Evolutionary conservation across 768 basidiomycete genomes (phyloP).

Genomic region (Termitomyces eurrhizus): DNA sequence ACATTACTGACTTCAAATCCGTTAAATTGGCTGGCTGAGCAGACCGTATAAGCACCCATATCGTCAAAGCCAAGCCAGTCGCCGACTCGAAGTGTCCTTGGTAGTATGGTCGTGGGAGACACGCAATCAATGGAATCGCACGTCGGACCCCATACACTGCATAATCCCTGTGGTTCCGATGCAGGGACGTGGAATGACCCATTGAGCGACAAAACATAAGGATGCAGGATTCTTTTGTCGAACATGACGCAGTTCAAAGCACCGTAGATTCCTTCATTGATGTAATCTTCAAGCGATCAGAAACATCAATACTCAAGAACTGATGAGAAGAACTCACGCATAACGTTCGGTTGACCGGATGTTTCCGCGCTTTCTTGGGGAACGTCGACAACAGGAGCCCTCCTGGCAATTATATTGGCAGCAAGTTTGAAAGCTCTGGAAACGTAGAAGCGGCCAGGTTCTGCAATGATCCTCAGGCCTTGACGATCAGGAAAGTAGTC

Average conservation of each 20-base stretch:
- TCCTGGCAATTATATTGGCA: slow-evolving; percentile 87
- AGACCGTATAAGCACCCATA: slow-evolving; percentile 98
- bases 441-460: slow-evolving; percentile 95
- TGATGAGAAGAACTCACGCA: slow-evolving; percentile 68
- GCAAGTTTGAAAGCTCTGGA: slow-evolving; percentile 90
- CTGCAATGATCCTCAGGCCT: slow-evolving; percentile 85
- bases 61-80: slow-evolving; percentile 97
- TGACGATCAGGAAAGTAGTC: slow-evolving; percentile 72
- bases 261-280: slow-evolving; percentile 99
- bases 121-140: slow-evolving; percentile 98
- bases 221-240: slow-evolving; percentile 89
- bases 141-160: slow-evolving; percentile 97
- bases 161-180: slow-evolving; percentile 38
- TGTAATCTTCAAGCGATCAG: slow-evolving; percentile 67
- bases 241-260: slow-evolving; percentile 96
- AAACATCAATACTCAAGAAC: slow-evolving; percentile 5
- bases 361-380: slow-evolving; percentile 24
- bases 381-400: slow-evolving; percentile 48
- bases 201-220: slow-evolving; percentile 69
- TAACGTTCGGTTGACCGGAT: slow-evolving; percentile 51
- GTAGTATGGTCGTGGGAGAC: slow-evolving; percentile 56
- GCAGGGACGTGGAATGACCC: slow-evolving; percentile 58
- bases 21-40: slow-evolving; percentile 95
- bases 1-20: slow-evolving; percentile 82
- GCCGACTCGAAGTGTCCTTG: slow-evolving; percentile 73